phyloP scores from a whole-genome alignment of 805 yeast species.

The Sugiyamaella marilandica region DNA sequence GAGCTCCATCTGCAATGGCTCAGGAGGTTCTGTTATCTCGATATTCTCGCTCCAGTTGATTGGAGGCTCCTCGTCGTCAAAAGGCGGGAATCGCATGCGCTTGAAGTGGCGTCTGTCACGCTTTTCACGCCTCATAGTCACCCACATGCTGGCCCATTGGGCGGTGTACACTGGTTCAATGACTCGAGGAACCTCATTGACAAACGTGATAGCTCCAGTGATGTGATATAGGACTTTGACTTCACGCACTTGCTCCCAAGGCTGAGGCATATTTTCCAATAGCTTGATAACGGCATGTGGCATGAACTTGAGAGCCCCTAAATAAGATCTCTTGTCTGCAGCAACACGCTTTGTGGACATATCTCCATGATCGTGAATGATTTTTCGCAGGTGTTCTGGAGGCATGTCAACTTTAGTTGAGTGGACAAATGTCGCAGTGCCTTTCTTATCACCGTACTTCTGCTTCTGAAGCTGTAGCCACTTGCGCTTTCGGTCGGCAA shows the following conservation, averaged over 20 bases:
- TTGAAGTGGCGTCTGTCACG: conserved; percentile 85
- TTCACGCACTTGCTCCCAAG: conserved; percentile 88
- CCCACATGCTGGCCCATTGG: conserved; percentile 95
- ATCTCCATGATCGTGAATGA: conserved; percentile 79
- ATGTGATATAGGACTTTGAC: conserved; percentile 86
- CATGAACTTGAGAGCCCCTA: conserved; percentile 89
- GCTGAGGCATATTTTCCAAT: conserved; percentile 95
- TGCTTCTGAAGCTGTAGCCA: conserved; percentile 64
- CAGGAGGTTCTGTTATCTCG: conserved; percentile 65
- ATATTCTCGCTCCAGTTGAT: conserved; percentile 75
- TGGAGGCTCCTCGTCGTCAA: conserved; percentile 97
- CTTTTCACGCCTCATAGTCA: conserved; percentile 89
- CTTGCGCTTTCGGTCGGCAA: conserved; percentile 40
- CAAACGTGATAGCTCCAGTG: conserved; percentile 93
- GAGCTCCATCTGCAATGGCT: conserved; percentile 64
- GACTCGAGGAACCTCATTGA: conserved; percentile 86
- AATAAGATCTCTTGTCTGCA: conserved; percentile 76
- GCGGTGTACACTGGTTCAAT: conserved; percentile 88
- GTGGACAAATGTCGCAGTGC: conserved; percentile 43
- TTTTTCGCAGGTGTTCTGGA: conserved; percentile 85
- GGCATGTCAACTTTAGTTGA: conserved; percentile 80
- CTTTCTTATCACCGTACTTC: conserved; percentile 40
- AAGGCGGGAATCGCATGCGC: conserved; percentile 90
- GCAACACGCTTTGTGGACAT: conserved; percentile 73
- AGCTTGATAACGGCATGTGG: conserved; percentile 92